Base-by-base conservation (phyloP, 129 eudicot species). In the Flaveria robusta region DNA sequence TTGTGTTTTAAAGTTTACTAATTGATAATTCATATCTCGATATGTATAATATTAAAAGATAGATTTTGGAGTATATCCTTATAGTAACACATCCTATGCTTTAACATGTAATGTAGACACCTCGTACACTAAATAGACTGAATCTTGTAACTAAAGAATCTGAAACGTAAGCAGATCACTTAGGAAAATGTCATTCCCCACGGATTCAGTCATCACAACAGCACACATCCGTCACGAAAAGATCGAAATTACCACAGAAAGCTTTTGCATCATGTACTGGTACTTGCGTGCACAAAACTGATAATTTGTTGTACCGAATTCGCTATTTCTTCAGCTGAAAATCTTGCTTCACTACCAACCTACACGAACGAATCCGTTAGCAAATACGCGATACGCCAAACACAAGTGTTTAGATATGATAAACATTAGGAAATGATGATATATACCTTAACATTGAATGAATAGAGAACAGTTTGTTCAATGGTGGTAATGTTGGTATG, bases 401-500 rank as follows among this genome's bases (percentile, higher is more conserved):
- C 67, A 24, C 41, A 13, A 60, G 27, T 11, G 16, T 24, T 60
- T 6, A 23, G 9, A 60, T 23, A 18, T 60, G 66, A 60, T 24
- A 60, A 26, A 12, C 9, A 3, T 6, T 5, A 70, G 2, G 43
- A 62, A 50, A 51, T 58, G 58, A 34, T 22, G 59, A n/a, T 56
- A 56, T 56, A 56, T 85, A 91, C 98, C 97, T 91, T 90, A 31
- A 93, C 91, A 82, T 93, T 91, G 86, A 93, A 93, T 55, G 98
- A 90, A 77, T 93, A 93, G 66, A 93, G 97, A 47, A 93, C 97
- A 50, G 98, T 93, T 79, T 93, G 98, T 45, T 93, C 98, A 73
- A 93, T 93, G 55, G 98, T 88, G 62, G 97, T 93, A 27, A 93
- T 84, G 72, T 93, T 93, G 37, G 97, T 93, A 49, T 93, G 98